These are phyloP conservation scores for Elaeagnus macrophylla DNA, from an alignment of 306 rosid genomes.

Conservation along the genomic window DNA sequence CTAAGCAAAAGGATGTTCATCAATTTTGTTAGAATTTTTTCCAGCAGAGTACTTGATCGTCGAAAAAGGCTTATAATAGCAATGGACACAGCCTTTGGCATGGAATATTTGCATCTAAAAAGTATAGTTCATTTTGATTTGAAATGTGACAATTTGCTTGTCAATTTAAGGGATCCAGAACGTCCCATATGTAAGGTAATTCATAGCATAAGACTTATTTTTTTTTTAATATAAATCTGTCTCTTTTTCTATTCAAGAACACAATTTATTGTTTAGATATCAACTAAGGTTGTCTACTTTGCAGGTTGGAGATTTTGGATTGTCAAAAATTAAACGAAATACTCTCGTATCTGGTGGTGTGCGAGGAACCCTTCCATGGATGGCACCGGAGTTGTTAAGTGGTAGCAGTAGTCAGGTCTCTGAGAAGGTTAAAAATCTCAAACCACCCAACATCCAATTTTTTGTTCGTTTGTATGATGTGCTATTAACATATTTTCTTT, in stretches of 20 bases:
- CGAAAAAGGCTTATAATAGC: slow-evolving; percentile 73
- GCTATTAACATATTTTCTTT: slow-evolving; percentile 8
- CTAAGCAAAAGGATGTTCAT: slow-evolving; percentile 8
- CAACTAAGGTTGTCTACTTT: slow-evolving; percentile 17
- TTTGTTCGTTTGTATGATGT: slow-evolving; percentile 11
- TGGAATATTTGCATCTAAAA: slow-evolving; percentile 94
- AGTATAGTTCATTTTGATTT: slow-evolving; percentile 91
- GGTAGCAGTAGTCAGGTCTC: slow-evolving; percentile 78
- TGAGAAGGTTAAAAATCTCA: slow-evolving; percentile 62
- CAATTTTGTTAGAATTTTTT: slow-evolving; percentile 19
- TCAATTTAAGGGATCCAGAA: slow-evolving; percentile 83
- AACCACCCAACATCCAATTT: slow-evolving; percentile 1
- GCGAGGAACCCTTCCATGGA: slow-evolving; percentile 97
- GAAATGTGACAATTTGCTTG: slow-evolving; percentile 91
- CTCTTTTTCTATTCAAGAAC: neutral
- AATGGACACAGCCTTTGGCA: slow-evolving; percentile 94
- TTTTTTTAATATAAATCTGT: neutral
- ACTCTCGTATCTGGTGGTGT: slow-evolving; percentile 93
- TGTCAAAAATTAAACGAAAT: slow-evolving; percentile 81
- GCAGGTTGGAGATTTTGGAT: slow-evolving; percentile 90
- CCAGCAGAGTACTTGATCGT: slow-evolving; percentile 75
- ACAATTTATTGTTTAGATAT: neutral
- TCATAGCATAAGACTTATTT: slow-evolving; percentile 4
- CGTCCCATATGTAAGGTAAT: slow-evolving; percentile 91
- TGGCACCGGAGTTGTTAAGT: slow-evolving; percentile 89